Evolutionary conservation across 768 basidiomycete species (phyloP), one percentile per base, ranked within the genome.

Genomic region (Cystofilobasidium bisporidii): DNA sequence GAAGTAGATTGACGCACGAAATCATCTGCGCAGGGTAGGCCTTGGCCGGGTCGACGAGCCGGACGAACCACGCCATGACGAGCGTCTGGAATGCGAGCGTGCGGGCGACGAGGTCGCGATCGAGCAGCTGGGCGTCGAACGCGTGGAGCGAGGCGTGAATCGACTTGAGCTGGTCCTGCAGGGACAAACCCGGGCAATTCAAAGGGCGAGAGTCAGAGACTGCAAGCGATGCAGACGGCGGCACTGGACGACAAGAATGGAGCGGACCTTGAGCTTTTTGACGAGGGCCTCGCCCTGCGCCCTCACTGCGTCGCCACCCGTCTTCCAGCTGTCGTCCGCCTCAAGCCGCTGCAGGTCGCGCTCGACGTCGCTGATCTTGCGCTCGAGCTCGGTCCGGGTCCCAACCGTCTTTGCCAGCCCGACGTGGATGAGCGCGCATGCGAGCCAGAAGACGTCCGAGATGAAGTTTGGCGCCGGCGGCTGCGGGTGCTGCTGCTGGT

Each of bases 1-100:
- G n/a, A n/a, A n/a, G n/a, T 26, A 36, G 56, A 47, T 32, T 2
- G 30, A 81, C 88, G 36, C 70, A 94, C 92, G 82, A 80, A 48
- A 85, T 83, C 18, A 76, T 73, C 6, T 84, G 82, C 56, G 80
- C 82, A 0, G 96, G 96, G 73, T 97, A 90, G 32, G 79, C 75
- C 72, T 85, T 85, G 66, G 78, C 82, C 2, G 92, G 89, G 70
- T 98, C 94, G 36, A 86, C 91, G 70, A 88, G 83, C 18, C 93
- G 84, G 64, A 97, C 87, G 55, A 99, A 79, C 94, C 94, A 99
- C 0, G 88, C 87, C 64, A 92, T 92, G 45, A 91, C 81, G 77
- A 97, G 93, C 72, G 83, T 87, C n/a, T 84, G 85, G 77, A 93
- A 97, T 22, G 83, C 84, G 55, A 91, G 85, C 28, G 83, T 86